phyloP scores from a whole-genome alignment of 75 land plant genomes.

The Picea glauca region DNA sequence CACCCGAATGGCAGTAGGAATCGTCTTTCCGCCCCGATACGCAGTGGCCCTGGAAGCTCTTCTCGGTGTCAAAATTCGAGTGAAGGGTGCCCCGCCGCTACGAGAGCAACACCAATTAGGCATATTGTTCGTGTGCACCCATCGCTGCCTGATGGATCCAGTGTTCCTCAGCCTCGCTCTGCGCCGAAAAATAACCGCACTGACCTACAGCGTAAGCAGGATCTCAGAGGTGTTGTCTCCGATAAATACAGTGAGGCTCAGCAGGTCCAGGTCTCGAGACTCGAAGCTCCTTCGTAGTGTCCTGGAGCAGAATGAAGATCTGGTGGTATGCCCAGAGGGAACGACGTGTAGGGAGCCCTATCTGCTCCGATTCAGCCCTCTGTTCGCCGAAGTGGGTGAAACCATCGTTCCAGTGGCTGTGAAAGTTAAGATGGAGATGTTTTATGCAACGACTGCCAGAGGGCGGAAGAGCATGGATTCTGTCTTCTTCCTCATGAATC shows the following conservation, averaged over 20 bases:
- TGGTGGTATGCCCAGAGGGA: slow-evolving; percentile 47
- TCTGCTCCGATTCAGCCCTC: slow-evolving; percentile 37
- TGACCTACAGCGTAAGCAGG: slow-evolving; percentile 18
- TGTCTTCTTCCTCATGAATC: slow-evolving; percentile 65
- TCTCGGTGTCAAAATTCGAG: slow-evolving; percentile 9
- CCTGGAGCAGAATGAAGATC: slow-evolving; percentile 18
- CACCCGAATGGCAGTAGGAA: not conserved
- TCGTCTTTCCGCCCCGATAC: not conserved
- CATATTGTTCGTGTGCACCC: slow-evolving; percentile 23
- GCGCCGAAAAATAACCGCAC: slow-evolving; percentile 11
- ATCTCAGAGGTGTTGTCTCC: slow-evolving; percentile 30
- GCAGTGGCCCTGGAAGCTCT: not conserved
- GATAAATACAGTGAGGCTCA: slow-evolving; percentile 25
- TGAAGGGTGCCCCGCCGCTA: slow-evolving; percentile 9
- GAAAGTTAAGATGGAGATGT: slow-evolving; percentile 35
- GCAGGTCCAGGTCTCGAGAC: slow-evolving; percentile 13
- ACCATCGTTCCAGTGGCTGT: slow-evolving; percentile 36
- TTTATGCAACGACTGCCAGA: slow-evolving; percentile 65
- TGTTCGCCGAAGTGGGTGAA: slow-evolving; percentile 42
- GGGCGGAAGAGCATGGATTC: slow-evolving; percentile 71
- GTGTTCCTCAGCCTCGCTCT: slow-evolving; percentile 14
- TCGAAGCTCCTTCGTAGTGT: slow-evolving; percentile 7
- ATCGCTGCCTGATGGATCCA: slow-evolving; percentile 26
- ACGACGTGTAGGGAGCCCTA: slow-evolving; percentile 54
- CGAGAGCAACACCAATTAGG: not conserved